Conservation (phyloP, 108 stramenopile genomes). For the Cyclotella atomus region DNA sequence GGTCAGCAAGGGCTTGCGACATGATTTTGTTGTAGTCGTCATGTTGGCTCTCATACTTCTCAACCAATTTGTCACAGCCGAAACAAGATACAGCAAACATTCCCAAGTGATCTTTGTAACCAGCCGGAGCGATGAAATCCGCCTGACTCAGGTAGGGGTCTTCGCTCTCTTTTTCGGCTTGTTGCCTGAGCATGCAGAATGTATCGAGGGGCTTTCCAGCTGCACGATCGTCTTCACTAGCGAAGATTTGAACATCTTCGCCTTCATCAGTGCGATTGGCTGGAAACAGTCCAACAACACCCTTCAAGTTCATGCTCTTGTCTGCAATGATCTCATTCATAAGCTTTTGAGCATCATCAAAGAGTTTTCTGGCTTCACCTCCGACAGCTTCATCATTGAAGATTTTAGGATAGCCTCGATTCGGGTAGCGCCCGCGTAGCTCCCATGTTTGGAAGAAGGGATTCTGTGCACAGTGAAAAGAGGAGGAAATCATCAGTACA, state of each 20-base stretch:
- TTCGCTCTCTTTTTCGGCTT: constrained; percentile 97
- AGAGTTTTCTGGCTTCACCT: constrained; percentile 96
- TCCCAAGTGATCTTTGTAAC: constrained; percentile 94
- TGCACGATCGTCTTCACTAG: constrained; percentile 78
- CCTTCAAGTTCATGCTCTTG: constrained; percentile 87
- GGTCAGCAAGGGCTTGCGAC: constrained; percentile 98
- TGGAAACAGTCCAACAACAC: constrained; percentile 95
- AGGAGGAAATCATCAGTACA: neutral
- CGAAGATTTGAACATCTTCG: constrained; percentile 97
- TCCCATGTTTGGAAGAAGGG: constrained; percentile 99
- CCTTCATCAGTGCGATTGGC: constrained; percentile 94
- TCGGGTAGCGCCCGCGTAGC: constrained; percentile 98
- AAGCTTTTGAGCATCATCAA: constrained; percentile 96
- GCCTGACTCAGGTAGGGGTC: constrained; percentile 96
- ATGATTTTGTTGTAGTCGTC: constrained; percentile 99
- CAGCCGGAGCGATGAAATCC: constrained; percentile 98
- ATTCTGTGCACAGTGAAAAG: constrained; percentile 58
- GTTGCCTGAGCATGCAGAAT: constrained; percentile 99
- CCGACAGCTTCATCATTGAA: constrained; percentile 98
- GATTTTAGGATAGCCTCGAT: constrained; percentile 99
- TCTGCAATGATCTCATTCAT: constrained; percentile 91
- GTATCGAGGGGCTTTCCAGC: constrained; percentile 70
- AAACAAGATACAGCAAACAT: constrained; percentile 98
- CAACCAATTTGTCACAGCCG: constrained; percentile 93
- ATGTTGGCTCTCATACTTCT: constrained; percentile 88